Evolutionary conservation across 2,329 filamentous ascomycete genomes (phyloP), one percentile per base, ranked within the genome.

Genomic region (Fusarium sarcochroum): DNA sequence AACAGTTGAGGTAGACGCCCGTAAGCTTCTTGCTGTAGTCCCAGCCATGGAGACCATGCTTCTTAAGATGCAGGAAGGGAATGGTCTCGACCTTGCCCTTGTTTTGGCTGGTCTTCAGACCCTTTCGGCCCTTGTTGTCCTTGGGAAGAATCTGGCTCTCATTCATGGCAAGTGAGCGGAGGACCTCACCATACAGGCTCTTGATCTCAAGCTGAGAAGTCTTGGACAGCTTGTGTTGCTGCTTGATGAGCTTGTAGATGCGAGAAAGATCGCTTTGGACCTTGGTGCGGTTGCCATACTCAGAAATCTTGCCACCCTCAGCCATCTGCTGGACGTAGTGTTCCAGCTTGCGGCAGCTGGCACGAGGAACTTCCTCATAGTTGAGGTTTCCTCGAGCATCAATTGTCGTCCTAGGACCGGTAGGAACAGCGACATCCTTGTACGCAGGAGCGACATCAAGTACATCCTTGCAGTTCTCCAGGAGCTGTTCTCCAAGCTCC

Each of bases 21-120:
- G 96, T 98, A 59, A 99, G 88, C 85, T 97, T 98, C 88, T 98
- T 99, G 89, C 93, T 98, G 85, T 98, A 99, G 77, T 98, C 94
- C 96, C 96, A 99, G 65, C 95, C 95, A 76, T 97, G 92, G 66
- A 94, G 89, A 54, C 93, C 90, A 82, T 97, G 97, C 80, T 93
- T 92, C 88, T 98, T 98, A 59, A 99, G 85, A 79, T 99, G 96
- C 53, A 99, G 84, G 89, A 99, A 99, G 34, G 96, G 96, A 73
- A 99, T 97, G 18, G 96, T 97, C 84, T 98, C 95, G 58, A 97
- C 90, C 85, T 97, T 98, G 80, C 94, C 94, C 85, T 96, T 97
- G 75, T 86, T 83, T 42, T 86, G 82, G 63, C 84, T 87, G 71
- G 80, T 79, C 77, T 86, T 87, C 61, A 84, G 71, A 49, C 77